Percentiles rank a stretch among this genome's conserved stretches.
Evolutionary conservation across 1,139 yeast species (phyloP).

Genomic region (Barnettozyma hawaiiensis): DNA sequence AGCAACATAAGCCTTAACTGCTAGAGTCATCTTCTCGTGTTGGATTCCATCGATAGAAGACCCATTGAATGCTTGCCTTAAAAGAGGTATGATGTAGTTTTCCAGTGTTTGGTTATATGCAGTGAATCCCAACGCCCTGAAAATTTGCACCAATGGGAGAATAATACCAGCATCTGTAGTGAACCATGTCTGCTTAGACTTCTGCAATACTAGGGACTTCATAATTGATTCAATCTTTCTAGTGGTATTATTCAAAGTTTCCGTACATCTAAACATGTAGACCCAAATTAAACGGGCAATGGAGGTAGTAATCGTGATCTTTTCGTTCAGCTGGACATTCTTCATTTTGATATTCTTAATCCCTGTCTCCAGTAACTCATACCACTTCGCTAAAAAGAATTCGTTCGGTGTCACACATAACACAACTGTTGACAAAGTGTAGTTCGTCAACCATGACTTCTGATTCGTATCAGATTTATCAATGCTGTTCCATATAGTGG

Average conservation of each 20-base stretch:
- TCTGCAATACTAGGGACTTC: conserved; percentile 47
- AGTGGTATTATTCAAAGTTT: conserved; percentile 80
- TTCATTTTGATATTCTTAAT: conserved; percentile 39
- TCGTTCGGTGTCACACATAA: conserved; percentile 80
- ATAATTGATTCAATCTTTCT: conserved; percentile 58
- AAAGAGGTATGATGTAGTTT: conserved; percentile 57
- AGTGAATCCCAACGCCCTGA: conserved; percentile 72
- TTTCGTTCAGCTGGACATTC: conserved; percentile 46
- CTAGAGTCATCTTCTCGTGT: conserved; percentile 67
- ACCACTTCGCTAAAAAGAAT: conserved; percentile 73
- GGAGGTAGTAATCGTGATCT: conserved; percentile 57
- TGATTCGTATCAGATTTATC: conserved; percentile 36
- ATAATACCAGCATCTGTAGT: conserved; percentile 56
- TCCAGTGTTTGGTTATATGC: conserved; percentile 79
- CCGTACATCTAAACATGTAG: conserved; percentile 78
- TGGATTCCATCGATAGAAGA: conserved; percentile 51
- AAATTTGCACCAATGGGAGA: conserved; percentile 61
- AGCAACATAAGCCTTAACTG: conserved; percentile 64
- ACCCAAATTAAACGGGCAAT: conserved; percentile 82
- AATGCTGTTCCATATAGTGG: conserved; percentile 49
- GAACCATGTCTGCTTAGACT: conserved; percentile 69
- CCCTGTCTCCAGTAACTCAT: conserved; percentile 50
- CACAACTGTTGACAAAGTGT: conserved; percentile 65
- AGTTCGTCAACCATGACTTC: conserved; percentile 71
- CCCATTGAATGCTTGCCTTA: conserved; percentile 53